Conservation (phyloP, 2,329 filamentous ascomycete species). For the Hymenoscyphus fructigenus region DNA sequence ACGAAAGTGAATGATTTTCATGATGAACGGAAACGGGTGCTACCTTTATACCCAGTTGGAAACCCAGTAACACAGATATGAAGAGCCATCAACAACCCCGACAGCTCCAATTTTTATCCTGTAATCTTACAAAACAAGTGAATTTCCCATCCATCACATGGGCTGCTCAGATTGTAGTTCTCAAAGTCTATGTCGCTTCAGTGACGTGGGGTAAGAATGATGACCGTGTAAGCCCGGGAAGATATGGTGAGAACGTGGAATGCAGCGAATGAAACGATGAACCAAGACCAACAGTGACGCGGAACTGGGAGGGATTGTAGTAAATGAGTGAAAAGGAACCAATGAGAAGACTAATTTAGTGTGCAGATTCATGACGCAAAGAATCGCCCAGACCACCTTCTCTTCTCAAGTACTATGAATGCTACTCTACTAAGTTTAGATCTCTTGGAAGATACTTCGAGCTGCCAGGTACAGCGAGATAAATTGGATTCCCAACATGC, state of each 20-base stretch:
- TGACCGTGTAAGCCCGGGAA: not conserved
- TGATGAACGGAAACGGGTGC: not conserved
- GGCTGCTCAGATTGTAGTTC: not conserved
- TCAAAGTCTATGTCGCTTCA: not conserved
- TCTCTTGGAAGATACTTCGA: not conserved
- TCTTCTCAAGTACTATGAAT: not conserved
- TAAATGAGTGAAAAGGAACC: not conserved
- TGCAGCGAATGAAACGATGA: not conserved
- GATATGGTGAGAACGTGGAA: not conserved
- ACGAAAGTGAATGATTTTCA: not conserved
- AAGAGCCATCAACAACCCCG: not conserved
- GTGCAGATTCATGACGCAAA: not conserved
- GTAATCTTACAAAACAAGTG: not conserved
- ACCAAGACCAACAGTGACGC: not conserved
- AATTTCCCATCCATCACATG: not conserved
- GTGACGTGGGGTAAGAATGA: not conserved
- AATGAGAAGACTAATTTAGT: not conserved
- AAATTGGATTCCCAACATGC: not conserved
- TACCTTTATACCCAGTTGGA: too few species aligned
- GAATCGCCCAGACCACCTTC: not conserved
- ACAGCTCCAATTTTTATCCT: not conserved
- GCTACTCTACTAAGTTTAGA: not conserved
- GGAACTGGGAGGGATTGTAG: not conserved
- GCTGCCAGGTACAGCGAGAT: not conserved
- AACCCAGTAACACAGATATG: not conserved